Conservation (phyloP, 495 filamentous ascomycete genomes). For the Penicillium antarcticum region DNA sequence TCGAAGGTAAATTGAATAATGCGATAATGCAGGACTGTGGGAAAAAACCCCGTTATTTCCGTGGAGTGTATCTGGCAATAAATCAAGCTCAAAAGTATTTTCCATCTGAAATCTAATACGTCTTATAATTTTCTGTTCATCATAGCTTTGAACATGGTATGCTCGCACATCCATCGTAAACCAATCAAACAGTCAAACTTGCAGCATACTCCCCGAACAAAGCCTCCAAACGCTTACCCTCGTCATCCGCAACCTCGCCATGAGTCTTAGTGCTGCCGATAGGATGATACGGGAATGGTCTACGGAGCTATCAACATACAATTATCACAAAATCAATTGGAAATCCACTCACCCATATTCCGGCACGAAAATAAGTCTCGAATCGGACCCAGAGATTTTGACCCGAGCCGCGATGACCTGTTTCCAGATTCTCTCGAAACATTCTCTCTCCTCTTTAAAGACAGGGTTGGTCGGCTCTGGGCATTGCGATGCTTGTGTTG, state of each 20-base stretch:
- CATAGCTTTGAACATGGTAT: too few relatives aligned
- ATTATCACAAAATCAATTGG: not conserved
- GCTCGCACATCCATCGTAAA: too few relatives aligned
- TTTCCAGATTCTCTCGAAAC: conserved; percentile 24
- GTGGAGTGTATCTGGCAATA: too few relatives aligned
- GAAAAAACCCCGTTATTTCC: too few relatives aligned
- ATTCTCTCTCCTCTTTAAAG: conserved; percentile 23
- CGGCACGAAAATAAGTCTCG: conserved; percentile 22
- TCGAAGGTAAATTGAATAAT: too few relatives aligned
- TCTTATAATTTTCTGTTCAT: too few relatives aligned
- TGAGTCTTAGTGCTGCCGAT: conserved; percentile 17
- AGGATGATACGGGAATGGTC: conserved; percentile 32
- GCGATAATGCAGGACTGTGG: too few relatives aligned
- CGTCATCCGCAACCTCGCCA: conserved; percentile 25
- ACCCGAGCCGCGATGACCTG: conserved; percentile 11
- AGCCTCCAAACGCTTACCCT: conserved; percentile 18
- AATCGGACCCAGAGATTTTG: conserved; percentile 3
- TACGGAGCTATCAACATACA: conserved; percentile 1
- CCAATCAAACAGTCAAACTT: not conserved
- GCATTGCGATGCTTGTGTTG: conserved; percentile 29
- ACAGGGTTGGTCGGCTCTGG: conserved; percentile 23
- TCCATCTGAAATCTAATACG: too few relatives aligned
- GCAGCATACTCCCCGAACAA: conserved; percentile 12
- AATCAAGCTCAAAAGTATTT: too few relatives aligned
- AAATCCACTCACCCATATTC: conserved; percentile 25